Evolutionary conservation across 768 basidiomycete species (phyloP).

Genomic region (Panaeolus cyanescens): DNA sequence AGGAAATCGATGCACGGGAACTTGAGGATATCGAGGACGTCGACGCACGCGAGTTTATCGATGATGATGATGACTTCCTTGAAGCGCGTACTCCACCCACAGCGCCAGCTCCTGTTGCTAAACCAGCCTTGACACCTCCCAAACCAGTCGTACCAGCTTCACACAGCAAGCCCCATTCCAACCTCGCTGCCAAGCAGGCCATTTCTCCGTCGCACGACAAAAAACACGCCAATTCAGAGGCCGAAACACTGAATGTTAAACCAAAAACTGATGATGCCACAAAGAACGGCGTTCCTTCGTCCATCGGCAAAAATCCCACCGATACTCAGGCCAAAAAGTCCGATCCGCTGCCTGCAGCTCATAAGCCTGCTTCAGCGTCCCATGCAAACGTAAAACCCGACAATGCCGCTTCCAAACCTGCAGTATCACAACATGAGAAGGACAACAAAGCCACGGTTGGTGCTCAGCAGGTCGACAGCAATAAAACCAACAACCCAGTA

Average conservation of each 20-base stretch:
- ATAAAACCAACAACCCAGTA: neutral
- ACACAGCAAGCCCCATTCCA: neutral
- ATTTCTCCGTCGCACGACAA: neutral
- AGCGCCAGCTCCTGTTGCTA: neutral
- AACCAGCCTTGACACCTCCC: neutral
- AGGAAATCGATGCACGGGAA: neutral
- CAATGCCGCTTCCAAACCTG: neutral
- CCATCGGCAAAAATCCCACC: neutral
- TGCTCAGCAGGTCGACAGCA: neutral
- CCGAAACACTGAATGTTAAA: neutral
- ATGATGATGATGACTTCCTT: neutral
- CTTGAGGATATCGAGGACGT: neutral
- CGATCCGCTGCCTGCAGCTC: neutral
- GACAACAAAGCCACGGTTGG: neutral
- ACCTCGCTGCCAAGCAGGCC: neutral
- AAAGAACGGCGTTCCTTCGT: neutral
- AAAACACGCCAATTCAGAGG: neutral
- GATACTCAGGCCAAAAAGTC: neutral
- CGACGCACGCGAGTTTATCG: neutral
- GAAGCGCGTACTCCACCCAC: neutral
- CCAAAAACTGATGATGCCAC: neutral
- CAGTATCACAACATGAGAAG: neutral
- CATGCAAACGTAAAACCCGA: too few species aligned
- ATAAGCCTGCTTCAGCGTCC: neutral
- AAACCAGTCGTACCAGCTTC: neutral